Base-by-base conservation (phyloP, 2,329 filamentous ascomycete species). In the Rhynchosporium graminicola region DNA sequence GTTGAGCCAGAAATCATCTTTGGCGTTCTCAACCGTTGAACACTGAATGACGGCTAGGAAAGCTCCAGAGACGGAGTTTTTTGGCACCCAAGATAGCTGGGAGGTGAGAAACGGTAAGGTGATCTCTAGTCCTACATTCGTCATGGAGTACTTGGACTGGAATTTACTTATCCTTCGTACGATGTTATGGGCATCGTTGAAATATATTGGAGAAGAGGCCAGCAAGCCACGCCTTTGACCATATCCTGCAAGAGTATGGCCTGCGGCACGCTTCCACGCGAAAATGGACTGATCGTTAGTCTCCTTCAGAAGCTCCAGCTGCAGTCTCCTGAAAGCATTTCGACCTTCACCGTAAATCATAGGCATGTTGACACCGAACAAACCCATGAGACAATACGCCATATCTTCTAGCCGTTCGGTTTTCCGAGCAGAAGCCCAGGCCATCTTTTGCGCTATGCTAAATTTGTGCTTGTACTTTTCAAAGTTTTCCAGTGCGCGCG, bases 281-380 rank as follows among this genome's bases (percentile, higher is more conserved):
- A 60, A 45, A 20, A 60, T 60, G 15, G 47, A 43, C 8, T 52
- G 33, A 36, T 60, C 57, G 9, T 12, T 7, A 7, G 28, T 42
- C 4, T 40, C n/a, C 29, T 55, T 60, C n/a, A 56, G 8, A 4
- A 61, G 48, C 10, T 61, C 51, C 43, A 57, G 29, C 15, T 61
- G 52, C 4, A 61, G 20, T 29, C 59, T 52, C 3, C 5, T 29
- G 33, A 61, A 56, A 2, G 59, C 50, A 9, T 33, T 47, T 3
- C n/a, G 2, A 8, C 59, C 59, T 51, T 61, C 59, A 9, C 51
- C 45, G 12, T 61, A 61, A 6, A 61, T 28, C 33, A 61, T 29
- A 0, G 59, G 52, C 52, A 61, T 61, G 13, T 61, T 57, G 36
- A 61, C 48, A 10, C 40, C 43, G 26, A 61, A 51, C 5, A 61